Conservation (phyloP, 768 basidiomycete species). For the Grammothele lineata region DNA sequence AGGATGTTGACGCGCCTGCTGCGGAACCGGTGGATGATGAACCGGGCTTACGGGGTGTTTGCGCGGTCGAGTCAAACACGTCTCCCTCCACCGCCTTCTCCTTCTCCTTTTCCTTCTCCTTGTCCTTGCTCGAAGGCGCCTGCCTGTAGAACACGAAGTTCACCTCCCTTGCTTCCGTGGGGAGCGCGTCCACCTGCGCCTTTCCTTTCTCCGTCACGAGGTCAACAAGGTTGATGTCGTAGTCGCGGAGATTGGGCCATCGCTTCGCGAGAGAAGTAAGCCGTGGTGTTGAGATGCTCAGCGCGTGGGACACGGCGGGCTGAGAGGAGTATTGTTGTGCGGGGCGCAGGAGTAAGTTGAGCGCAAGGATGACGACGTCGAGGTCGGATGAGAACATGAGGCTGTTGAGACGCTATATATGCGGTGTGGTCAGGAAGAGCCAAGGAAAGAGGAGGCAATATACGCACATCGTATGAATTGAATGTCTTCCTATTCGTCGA, state of each 20-base stretch:
- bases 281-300: constrained; percentile 78
- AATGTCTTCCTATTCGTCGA: constrained; percentile 97
- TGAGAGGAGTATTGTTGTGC: constrained; percentile 93
- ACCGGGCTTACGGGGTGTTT: constrained; percentile 43
- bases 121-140: constrained; percentile 28
- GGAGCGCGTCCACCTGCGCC: constrained; percentile 56
- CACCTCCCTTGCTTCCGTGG: constrained; percentile 72
- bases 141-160: constrained; percentile 79
- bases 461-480: constrained; percentile 93
- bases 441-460: constrained; percentile 5
- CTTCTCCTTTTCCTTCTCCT: constrained; percentile 25
- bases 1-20: constrained; percentile 25
- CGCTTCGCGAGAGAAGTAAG: constrained; percentile 80
- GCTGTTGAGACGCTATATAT: constrained; percentile 75
- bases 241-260: constrained; percentile 80
- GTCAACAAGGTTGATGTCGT: constrained; percentile 72
- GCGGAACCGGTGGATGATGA: constrained; percentile 29
- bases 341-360: constrained; percentile 86
- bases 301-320: constrained; percentile 75
- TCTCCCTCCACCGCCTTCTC: constrained; percentile 49
- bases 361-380: constrained; percentile 77
- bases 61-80: constrained; percentile 33
- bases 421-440: not conserved
- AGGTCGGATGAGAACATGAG: constrained; percentile 86
- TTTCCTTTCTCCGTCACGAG: constrained; percentile 55